Conservation (phyloP, 305 asterid species). For the Fraxinus angustifolia region DNA sequence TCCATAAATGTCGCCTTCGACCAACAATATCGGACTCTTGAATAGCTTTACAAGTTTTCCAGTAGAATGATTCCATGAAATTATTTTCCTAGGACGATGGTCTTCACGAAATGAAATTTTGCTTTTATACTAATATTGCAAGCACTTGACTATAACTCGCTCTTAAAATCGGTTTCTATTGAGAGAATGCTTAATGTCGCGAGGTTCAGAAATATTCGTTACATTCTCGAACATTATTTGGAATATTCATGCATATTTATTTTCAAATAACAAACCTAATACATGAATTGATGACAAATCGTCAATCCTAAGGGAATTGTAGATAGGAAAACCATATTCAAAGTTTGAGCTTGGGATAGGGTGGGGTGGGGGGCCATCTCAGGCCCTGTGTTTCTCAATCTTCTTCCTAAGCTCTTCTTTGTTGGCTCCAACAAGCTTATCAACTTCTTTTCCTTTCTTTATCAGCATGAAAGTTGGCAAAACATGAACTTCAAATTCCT, state of each 20-base stretch:
- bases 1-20: too few relatives aligned
- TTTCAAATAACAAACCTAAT: not conserved
- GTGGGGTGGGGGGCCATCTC: not conserved
- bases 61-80: not conserved
- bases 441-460: constrained; percentile 58
- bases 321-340: not conserved
- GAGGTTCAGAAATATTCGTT: not conserved
- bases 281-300: not conserved
- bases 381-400: constrained; percentile 53
- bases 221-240: not conserved
- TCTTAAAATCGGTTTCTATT: too few relatives aligned
- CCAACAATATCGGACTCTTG: not conserved
- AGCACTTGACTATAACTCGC: not conserved
- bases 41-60: not conserved
- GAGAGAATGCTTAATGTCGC: not conserved
- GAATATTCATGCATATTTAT: not conserved
- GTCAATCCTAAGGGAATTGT: not conserved
- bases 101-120: too few relatives aligned
- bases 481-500: constrained; percentile 52
- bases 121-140: not conserved
- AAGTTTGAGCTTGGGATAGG: not conserved
- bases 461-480: constrained; percentile 73
- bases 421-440: constrained; percentile 65
- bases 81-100: not conserved
- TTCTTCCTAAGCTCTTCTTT: constrained; percentile 58